Base-by-base conservation (phyloP, 495 filamentous ascomycete genomes). In the Penicillium fimorum region DNA sequence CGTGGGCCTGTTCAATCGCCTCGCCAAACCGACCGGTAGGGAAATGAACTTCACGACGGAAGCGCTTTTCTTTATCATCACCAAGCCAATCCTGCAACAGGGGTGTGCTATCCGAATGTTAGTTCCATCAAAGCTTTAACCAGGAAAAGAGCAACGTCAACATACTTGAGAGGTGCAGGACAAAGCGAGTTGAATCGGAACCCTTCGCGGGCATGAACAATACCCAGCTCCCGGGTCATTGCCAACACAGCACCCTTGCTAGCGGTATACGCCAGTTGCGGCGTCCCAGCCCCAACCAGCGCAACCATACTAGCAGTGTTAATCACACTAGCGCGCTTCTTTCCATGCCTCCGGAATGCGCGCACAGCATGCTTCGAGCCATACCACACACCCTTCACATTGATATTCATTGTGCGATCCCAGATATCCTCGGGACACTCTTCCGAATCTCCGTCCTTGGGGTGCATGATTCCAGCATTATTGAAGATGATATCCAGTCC, bases 401-500 rank as follows among this genome's bases (percentile, higher is more conserved):
- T 98, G 79, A 97, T 94, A 57, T 80, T 82, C 54, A 94, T 90
- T 5, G 94, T 98, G 53, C 92, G 74, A 67, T 98, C 91, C 94
- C 94, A 98, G 75, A 98, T 91, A 51, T 82, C 83, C 74, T 97
- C 91, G 12, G 89, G 84, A 2, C 91, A 96, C 53, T 84, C 78
- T 55, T 94, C 73, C 18, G 93, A 90, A 72, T 96, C 92, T 56
- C 82, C 87, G 69, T 98, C 94, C 52, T 87, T 79, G 30, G 81
- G 82, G 70, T 97, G 92, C 94, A 98, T 98, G 69, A 98, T 98
- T n/a, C 94, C 94, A 1, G 94, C 94, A 68, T 98, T 98, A 82
- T 98, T 98, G 84, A 96, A 98, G 60, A 98, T 89, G 61, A 97
- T 79, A 70, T 98, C 94, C 0, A 90, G 75, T n/a, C 94, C 94